Evolutionary conservation across 306 rosid species (phyloP).

Genomic region (Quercus parvula): DNA sequence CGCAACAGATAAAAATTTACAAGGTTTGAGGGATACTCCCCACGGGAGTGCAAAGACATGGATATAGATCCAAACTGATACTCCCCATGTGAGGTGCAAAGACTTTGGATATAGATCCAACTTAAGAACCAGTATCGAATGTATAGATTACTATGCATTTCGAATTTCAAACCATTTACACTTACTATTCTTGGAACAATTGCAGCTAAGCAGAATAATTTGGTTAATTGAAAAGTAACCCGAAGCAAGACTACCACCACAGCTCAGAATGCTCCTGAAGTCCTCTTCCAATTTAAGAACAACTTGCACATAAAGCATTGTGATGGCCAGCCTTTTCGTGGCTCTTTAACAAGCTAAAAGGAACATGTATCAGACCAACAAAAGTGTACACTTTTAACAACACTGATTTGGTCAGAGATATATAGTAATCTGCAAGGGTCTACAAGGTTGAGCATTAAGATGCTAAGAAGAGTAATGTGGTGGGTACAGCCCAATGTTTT

Average conservation of each 20-base stretch:
- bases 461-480: background rate
- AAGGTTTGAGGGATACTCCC: background rate
- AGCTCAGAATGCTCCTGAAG: too few species aligned
- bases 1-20: background rate
- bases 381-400: too few species aligned
- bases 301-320: too few species aligned
- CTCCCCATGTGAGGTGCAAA: too few species aligned
- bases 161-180: background rate
- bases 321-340: too few species aligned
- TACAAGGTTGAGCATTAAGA: background rate
- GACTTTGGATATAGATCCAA: background rate
- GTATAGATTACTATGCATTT: background rate
- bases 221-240: too few species aligned
- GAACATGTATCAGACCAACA: too few species aligned
- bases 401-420: background rate
- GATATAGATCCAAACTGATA: background rate
- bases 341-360: too few species aligned
- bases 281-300: too few species aligned
- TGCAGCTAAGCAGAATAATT: too few species aligned
- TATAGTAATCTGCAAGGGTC: background rate
- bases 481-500: background rate
- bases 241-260: too few species aligned
- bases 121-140: background rate
- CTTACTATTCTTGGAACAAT: background rate
- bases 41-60: background rate